Base-by-base conservation (phyloP, 106 monocot genomes). In the Dendrobium officinale region DNA sequence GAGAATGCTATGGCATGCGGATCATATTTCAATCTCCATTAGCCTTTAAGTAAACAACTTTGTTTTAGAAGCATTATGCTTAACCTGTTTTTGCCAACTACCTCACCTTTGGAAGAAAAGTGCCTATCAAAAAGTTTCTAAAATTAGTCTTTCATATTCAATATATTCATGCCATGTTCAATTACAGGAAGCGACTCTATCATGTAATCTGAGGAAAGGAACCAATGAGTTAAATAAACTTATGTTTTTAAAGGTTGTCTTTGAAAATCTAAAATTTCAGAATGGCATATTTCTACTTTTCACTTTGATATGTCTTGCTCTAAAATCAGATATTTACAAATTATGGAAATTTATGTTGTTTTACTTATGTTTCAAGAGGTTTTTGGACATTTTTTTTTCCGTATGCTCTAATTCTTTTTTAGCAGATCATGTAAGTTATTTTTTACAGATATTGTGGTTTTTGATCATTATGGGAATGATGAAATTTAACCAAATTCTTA, bases 281-380 rank as follows among this genome's bases (percentile, higher is more conserved):
- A 24, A 44, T 74, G 74, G 20, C 41, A 74, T 19, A 42, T 74
- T 74, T 74, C 43, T 74, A 44, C 43, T 74, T 3, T 74, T 74
- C n/a, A 18, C 17, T 74, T 74, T 19, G 42, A n/a, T 70, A 37
- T 22, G 41, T 44, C n/a, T 43, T n/a, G 74, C 19, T 72, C 15
- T 33, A 72, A 16, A 72, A 44, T 15, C 37, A 33, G 70, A 18
- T 42, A 6, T 44, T 19, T 20, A 74, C 43, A 44, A 44, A 8
- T 43, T 44, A 20, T 74, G 19, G n/a, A 42, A 42, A 20, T 26
- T 47, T 27, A 49, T 76, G 18, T 26, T 76, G 22, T 22, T 76
- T 76, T 42, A 26, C 26, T 22, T 4, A 48, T 51, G 11, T 49
- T 26, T 76, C 49, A 22, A 2, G 22, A 24, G 75, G 45, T 48